phyloP scores from a whole-genome alignment of 2,329 filamentous ascomycete species.

The Colletotrichum simmondsii region DNA sequence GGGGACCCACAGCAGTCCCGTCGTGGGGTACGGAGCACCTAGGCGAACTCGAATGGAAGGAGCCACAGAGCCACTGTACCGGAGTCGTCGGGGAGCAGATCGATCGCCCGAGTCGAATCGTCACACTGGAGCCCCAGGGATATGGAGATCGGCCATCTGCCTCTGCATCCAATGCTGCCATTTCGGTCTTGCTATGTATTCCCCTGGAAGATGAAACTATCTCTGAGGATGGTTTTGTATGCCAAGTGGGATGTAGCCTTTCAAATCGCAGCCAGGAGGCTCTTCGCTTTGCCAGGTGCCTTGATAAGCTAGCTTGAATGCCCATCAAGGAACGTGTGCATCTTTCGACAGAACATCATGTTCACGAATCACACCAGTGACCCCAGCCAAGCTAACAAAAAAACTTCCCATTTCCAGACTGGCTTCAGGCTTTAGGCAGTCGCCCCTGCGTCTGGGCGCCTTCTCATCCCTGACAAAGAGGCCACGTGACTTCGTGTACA shows the following conservation, averaged over 20 bases:
- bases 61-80: constrained; percentile 17
- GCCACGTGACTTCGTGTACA: constrained; percentile 35
- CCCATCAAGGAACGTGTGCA: neutral
- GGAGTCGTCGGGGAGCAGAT: constrained; percentile 26
- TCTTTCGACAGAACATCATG: neutral
- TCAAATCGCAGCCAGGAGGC: neutral
- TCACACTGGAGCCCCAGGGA: constrained; percentile 15
- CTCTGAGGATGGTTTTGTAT: neutral
- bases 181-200: neutral
- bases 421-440: constrained; percentile 8
- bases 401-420: neutral
- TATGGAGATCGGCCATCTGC: neutral
- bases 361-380: too few species aligned
- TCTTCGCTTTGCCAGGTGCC: neutral
- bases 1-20: constrained; percentile 5
- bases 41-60: neutral
- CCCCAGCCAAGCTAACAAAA: constrained; percentile 1
- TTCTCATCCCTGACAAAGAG: constrained; percentile 4
- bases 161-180: neutral
- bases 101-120: constrained; percentile 23
- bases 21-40: constrained; percentile 7
- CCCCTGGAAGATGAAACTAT: neutral
- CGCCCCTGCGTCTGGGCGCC: neutral
- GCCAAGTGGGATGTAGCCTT: neutral
- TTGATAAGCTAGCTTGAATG: neutral